Evolutionary conservation across 2,329 filamentous ascomycete species (phyloP), one percentile per base, ranked within the genome.

Genomic region (Pseudocercospora fijiensis): DNA sequence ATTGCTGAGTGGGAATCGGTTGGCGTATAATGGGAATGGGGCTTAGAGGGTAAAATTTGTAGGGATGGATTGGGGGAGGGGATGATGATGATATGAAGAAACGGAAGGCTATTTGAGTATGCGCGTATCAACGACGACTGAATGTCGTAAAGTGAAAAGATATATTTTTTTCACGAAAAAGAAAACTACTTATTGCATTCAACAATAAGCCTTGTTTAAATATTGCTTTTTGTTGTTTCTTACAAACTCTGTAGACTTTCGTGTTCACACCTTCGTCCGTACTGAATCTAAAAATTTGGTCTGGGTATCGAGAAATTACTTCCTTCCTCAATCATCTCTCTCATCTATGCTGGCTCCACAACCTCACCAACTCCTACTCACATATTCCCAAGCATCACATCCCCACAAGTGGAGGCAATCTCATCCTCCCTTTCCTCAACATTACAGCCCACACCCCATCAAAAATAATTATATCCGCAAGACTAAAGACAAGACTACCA

Each of bases 401-500:
- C 10, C 47, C 24, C 16, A 26, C 49, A n/a, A 53, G 49, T 4
- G 49, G 49, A 30, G 49, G 26, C 16, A 53, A 28, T 4, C 49
- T 65, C 65, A 79, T 78, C 66, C 72, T 80, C 0, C 84, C 83
- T 18, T 70, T 78, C 56, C 75, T 66, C 67, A 88, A 65, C 13
- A 73, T 78, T 80, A 82, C 83, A 0, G 75, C 79, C 86, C 85
- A 88, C 0, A 83, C 18, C 0, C 61, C 72, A 68, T 83, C 79
- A 0, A 87, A 79, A 3, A 84, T 51, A 0, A 83, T 2, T 8
- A 88, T 76, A 52, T 82, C 81, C 3, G 85, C 77, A 67, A 90
- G 89, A 45, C 84, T 87, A 65, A 90, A 90, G 0, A 90, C 86
- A 51, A 90, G 75, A 66, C 85, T 87, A 0, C 88, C 88, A 0